Evolutionary conservation across 1,284 basidiomycete species (phyloP).

Genomic region (Pulveroboletus sp.): DNA sequence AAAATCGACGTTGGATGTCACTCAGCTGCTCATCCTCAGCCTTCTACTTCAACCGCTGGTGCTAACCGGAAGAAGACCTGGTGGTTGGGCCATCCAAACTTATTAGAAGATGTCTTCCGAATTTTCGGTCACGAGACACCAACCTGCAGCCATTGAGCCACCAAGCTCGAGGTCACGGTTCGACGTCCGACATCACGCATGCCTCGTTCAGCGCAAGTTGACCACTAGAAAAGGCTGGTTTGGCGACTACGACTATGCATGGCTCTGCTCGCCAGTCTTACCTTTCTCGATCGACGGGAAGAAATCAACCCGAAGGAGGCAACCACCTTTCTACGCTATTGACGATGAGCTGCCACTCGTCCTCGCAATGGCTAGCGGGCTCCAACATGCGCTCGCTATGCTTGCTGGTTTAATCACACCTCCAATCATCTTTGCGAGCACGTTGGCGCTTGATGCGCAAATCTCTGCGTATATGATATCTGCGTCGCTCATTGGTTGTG

Average conservation of each 20-base stretch:
- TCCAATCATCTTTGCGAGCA: slow-evolving; percentile 78
- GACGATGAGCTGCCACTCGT: slow-evolving; percentile 55
- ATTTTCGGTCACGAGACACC: slow-evolving; percentile 14
- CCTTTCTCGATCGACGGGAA: slow-evolving; percentile 46
- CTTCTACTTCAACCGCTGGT: not conserved
- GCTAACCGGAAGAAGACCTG: not conserved
- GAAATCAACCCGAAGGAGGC: slow-evolving; percentile 37
- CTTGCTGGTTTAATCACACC: slow-evolving; percentile 75
- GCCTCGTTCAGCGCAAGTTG: slow-evolving; percentile 36
- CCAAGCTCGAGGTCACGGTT: slow-evolving; percentile 6
- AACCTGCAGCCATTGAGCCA: slow-evolving; percentile 16
- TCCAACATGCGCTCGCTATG: slow-evolving; percentile 84
- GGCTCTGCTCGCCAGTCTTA: slow-evolving; percentile 67
- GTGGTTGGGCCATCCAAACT: not conserved
- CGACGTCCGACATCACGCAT: slow-evolving; percentile 7
- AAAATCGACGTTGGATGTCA: not conserved
- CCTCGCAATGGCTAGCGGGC: slow-evolving; percentile 66
- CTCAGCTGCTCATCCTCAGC: not conserved
- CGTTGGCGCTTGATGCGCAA: slow-evolving; percentile 54
- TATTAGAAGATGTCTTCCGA: slow-evolving; percentile 19
- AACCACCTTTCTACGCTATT: slow-evolving; percentile 74
- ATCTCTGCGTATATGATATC: slow-evolving; percentile 81
- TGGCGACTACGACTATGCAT: slow-evolving; percentile 70
- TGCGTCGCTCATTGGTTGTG: slow-evolving; percentile 75
- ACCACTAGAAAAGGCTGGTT: slow-evolving; percentile 63